Conservation (phyloP, 257 asterid genomes). For the Linaria vulgaris region DNA sequence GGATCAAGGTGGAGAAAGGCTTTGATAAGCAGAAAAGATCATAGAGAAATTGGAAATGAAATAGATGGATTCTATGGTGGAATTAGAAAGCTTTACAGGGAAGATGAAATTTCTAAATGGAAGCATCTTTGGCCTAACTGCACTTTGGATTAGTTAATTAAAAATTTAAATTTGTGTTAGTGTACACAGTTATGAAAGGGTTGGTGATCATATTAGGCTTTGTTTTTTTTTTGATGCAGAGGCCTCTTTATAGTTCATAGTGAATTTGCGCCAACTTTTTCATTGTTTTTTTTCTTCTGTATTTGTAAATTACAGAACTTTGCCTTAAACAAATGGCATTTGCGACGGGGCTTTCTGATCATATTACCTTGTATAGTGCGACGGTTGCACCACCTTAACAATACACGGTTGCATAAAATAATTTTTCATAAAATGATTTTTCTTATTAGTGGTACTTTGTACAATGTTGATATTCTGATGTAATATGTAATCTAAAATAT, state of each 20-base stretch:
- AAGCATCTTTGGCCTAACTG: constrained; percentile 56
- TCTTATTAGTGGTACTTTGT: no score
- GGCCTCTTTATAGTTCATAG: constrained; percentile 33
- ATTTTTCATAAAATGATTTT: no score
- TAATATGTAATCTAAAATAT: no score
- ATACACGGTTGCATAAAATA: no score
- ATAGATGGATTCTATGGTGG: constrained; percentile 67
- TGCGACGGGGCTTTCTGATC: no score
- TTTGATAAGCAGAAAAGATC: constrained; percentile 50
- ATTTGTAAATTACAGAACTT: no score
- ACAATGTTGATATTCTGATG: no score
- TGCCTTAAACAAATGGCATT: no score
- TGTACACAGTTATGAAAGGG: constrained; percentile 35
- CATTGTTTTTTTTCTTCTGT: no score
- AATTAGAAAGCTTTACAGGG: constrained; percentile 1
- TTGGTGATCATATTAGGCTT: constrained; percentile 25
- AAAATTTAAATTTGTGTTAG: not conserved
- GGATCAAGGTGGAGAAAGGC: constrained; percentile 75
- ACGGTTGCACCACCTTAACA: no score
- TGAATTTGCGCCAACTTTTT: not conserved
- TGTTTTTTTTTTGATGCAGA: constrained; percentile 34
- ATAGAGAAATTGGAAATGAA: constrained; percentile 66
- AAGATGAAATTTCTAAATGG: constrained; percentile 50
- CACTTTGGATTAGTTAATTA: constrained; percentile 39
- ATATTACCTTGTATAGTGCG: no score